Percentiles rank a stretch among this genome's conserved stretches.
phyloP scores from a whole-genome alignment of 176 grass and related monocot genomes.

The Oryza coarctata region DNA sequence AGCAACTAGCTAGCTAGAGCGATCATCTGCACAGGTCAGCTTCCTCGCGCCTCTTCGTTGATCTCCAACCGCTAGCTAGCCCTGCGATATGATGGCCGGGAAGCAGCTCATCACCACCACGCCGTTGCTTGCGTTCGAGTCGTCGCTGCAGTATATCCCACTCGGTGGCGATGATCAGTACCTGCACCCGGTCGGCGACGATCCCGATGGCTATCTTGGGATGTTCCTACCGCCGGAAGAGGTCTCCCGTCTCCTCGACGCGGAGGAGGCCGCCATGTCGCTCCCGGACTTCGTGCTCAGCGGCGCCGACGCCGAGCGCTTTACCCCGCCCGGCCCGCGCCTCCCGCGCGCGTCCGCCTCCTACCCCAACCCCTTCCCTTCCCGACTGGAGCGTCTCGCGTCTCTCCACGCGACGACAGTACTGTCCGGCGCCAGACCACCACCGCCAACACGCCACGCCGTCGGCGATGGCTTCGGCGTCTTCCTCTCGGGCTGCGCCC shows the following conservation, averaged over 20 bases:
- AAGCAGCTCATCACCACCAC: background rate
- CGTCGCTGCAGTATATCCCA: background rate
- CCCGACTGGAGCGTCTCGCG: background rate
- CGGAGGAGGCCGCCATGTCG: background rate
- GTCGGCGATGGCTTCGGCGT: no score
- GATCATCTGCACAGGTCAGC: no score
- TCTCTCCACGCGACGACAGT: background rate
- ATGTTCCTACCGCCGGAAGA: background rate
- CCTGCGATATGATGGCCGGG: background rate
- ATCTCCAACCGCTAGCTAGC: no score
- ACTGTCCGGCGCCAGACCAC: no score
- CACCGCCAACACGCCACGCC: no score
- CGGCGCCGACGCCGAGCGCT: background rate
- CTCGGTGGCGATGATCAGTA: background rate
- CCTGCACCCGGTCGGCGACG: no score
- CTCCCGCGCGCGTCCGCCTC: background rate
- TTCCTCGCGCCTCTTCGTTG: no score
- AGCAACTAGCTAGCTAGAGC: no score
- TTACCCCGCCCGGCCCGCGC: background rate
- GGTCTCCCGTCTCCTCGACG: background rate
- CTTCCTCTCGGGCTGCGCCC: no score
- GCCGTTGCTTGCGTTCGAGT: background rate
- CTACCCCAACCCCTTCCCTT: background rate
- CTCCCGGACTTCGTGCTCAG: background rate
- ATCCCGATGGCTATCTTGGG: no score